Base-by-base conservation (phyloP, 2,329 filamentous ascomycete genomes). In the Sclerotinia glacialis region DNA sequence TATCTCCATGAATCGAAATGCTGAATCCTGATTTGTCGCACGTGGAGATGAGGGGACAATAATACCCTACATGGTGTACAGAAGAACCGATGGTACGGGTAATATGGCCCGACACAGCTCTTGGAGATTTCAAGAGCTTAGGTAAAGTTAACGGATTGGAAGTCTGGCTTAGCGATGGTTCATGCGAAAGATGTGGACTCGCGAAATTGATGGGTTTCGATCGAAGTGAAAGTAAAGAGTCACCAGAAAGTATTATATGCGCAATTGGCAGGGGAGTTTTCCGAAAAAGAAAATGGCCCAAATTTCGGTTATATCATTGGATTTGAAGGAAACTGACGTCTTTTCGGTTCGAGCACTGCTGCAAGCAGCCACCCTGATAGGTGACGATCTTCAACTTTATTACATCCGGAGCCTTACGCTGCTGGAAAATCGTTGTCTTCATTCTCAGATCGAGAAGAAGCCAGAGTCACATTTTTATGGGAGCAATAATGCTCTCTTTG, bases 61-160 rank as follows among this genome's bases (percentile, higher is more conserved):
- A 37, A 44, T 50, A 60, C 3, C 53, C 53, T 58, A 60, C 28
- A 21, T 65, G 63, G 5, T 60, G 44, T 5, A 60, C 31, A 26
- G 40, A 12, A 18, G 12, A 50, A 37, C 18, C n/a, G 8, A 65
- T n/a, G 3, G 12, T 37, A 14, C 47, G 9, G 42, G 44, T 18
- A 23, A 52, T 44, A 9, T 47, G 16, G 9, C 28, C 23, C 7
- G 63, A 31, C 49, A 59, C 18, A 14, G 31, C n/a, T n/a, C 34
- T 42, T 8, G 18, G 54, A 34, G 44, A 52, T 34, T 60, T 14
- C 28, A 31, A 9, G 28, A 53, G 53, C 9, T 11, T 7, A 37
- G 37, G n/a, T 31, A 26, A 23, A 26, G 18, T 14, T 59, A 8
- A 18, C 31, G 53, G 34, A 14, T 42, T 14, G 7, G 5, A 18